Base-by-base conservation (phyloP, 2,329 filamentous ascomycete genomes). In the Neodidymelliopsis sp. region DNA sequence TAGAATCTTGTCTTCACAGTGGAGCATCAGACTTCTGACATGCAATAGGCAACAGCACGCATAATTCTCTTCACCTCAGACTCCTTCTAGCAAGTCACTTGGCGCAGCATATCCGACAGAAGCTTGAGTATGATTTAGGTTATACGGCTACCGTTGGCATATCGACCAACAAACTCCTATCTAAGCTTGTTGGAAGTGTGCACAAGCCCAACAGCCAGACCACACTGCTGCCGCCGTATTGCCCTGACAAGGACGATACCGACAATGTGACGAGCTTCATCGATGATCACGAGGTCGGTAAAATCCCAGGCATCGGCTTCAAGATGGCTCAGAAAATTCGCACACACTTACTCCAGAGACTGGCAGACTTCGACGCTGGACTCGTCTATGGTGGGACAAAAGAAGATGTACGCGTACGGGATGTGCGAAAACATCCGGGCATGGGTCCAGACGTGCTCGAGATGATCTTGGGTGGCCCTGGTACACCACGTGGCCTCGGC, bases 191-290 rank as follows among this genome's bases (percentile, higher is more conserved):
- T 8, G 93, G 93, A 10, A 89, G 85, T 69, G 78, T 87, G 49
- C 85, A 97, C 69, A 97, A 97, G 74, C 93, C 93, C 1, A 86
- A 87, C 49, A 88, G 84, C 53, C 94, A 97, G 72, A 97, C 93
- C 0, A 91, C 89, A 0, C 76, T 97, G 6, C 74, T 96, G 31
- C 85, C 88, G 4, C 83, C 88, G 2, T 82, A 83, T 43, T 76
- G 77, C 3, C 38, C 46, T 7, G 53, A 61, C 27, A 49, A 56
- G 15, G 52, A 60, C 25, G 49, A 46, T 6, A 39, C 44, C n/a
- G 66, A 71, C 25, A 85, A 86, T 50, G 80, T 89, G 10, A 77
- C 78, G 6, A 67, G 71, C 0, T 97, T 97, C 65, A 79, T 97
- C 60, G 90, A 94, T 60, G 69, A 66, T 2, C 86, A 92, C 65